Evolutionary conservation across 2,329 filamentous ascomycete species (phyloP), one percentile per base, ranked within the genome.

Genomic region (Alternaria atra): DNA sequence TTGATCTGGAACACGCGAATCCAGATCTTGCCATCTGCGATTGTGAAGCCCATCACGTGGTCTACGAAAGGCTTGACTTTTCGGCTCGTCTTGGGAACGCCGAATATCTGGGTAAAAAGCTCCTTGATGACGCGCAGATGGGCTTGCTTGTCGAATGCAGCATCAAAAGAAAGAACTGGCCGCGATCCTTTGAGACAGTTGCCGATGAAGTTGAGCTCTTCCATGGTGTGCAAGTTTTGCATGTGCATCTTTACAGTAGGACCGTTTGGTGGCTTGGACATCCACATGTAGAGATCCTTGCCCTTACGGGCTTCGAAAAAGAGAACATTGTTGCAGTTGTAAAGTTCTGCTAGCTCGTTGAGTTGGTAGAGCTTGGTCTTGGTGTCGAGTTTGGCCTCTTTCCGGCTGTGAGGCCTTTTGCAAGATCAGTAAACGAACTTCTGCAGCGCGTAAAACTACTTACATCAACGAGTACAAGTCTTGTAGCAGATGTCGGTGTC

Each of bases 1-100:
- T 87, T 90, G 77, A 98, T 91, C 80, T 99, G 93, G 81, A 97
- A 99, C 74, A 94, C 93, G 54, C 95, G 89, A 60, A 97, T 89
- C 94, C 94, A 99, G 73, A 99, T 92, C 83, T 97, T 97, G 73
- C 92, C 93, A 74, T 97, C 94, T 4, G 92, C 92, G 32, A 96
- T 84, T 60, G 91, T 96, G 78, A 99, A 96, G 59, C 90, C 90
- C 86, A 98, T 94, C 65, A 99, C 91, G 72, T 95, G 94, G 78
- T 99, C 95, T 64, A 98, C 86, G 73, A 99, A 99, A 4, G 95
- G 95, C 82, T 99, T 99, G 61, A 92, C 90, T 73, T 96, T 96
- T 71, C 92, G 86, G 25, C 94, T 90, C 23, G 90, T 90, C 72
- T 94, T 91, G 2, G 95, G 95, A 0, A 99, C 95, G 61, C 93